These are phyloP conservation scores for Termitomyces sp. DNA, from an alignment of 768 basidiomycete genomes.

Conservation along the genomic window DNA sequence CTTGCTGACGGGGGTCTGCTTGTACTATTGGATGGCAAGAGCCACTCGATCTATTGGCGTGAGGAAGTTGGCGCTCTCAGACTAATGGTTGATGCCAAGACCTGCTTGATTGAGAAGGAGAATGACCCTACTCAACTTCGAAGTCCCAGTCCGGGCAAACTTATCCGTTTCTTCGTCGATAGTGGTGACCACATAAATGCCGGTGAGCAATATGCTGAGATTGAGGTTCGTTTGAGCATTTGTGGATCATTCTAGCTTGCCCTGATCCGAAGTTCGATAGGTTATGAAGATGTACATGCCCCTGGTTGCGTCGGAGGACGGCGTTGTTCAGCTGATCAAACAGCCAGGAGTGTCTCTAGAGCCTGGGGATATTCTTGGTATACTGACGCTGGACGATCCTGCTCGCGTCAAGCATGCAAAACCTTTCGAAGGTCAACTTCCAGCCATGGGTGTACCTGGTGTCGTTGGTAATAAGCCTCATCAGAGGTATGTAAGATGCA, in stretches of 20 bases:
- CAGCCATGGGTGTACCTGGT: constrained; percentile 79
- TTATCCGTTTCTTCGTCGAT: constrained; percentile 91
- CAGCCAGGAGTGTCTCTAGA: constrained; percentile 96
- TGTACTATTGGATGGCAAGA: constrained; percentile 86
- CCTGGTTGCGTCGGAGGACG: constrained; percentile 89
- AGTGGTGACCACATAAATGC: constrained; percentile 97
- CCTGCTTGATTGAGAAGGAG: constrained; percentile 98
- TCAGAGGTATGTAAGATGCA: constrained; percentile 73
- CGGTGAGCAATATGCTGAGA: constrained; percentile 96
- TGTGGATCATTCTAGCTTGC: not conserved
- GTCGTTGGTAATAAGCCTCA: constrained; percentile 87
- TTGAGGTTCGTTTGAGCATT: constrained; percentile 60
- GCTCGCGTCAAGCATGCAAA: constrained; percentile 96
- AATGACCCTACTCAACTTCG: constrained; percentile 97
- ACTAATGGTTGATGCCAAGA: constrained; percentile 95
- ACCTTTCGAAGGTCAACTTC: constrained; percentile 93
- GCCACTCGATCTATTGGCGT: constrained; percentile 96
- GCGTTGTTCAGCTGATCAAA: constrained; percentile 92
- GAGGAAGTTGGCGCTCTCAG: constrained; percentile 95
- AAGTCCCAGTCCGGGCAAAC: constrained; percentile 94
- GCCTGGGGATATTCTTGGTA: constrained; percentile 96
- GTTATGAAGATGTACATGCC: constrained; percentile 99
- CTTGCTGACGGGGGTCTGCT: constrained; percentile 94
- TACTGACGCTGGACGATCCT: constrained; percentile 94
- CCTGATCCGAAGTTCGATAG: constrained; percentile 25